Percentiles rank a stretch among this genome's conserved stretches.
These are phyloP conservation scores for Melanogaster broomeanus DNA, from an alignment of 768 basidiomycete species.

Conservation along the genomic window DNA sequence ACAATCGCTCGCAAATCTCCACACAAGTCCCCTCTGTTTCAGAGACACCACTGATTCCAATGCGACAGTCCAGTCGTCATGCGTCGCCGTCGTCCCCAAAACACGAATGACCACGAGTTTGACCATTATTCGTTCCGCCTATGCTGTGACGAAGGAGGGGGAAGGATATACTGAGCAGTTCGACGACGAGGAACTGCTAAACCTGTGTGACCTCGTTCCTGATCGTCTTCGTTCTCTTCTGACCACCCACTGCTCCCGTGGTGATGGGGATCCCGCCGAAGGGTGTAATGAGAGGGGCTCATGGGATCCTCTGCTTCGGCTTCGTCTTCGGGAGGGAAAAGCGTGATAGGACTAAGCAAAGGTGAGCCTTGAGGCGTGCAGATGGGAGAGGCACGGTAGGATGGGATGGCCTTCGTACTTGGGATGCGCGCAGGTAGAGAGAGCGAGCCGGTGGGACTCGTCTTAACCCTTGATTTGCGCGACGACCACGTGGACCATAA, in stretches of 20 bases:
- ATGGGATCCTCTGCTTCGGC: conserved; percentile 45
- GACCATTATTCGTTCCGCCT: conserved; percentile 23
- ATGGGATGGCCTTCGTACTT: conserved; percentile 32
- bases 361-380: conserved; percentile 44
- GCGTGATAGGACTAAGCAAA: conserved; percentile 36
- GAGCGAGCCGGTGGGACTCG: conserved; percentile 41
- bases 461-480: conserved; percentile 33
- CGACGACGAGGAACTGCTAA: background rate
- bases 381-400: conserved; percentile 40
- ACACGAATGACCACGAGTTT: conserved; percentile 54
- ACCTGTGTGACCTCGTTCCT: background rate
- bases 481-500: conserved; percentile 46
- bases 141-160: conserved; percentile 34
- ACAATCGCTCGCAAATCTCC: too few relatives aligned
- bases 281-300: conserved; percentile 51
- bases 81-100: too few relatives aligned
- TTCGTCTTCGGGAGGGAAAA: conserved; percentile 46
- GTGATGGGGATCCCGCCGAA: conserved; percentile 39
- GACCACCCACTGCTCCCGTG: conserved; percentile 36
- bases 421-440: conserved; percentile 45
- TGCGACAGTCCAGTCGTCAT: conserved; percentile 47
- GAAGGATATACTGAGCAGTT: conserved; percentile 37
- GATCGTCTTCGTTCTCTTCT: conserved; percentile 13
- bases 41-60: conserved; percentile 28
- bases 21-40: too few relatives aligned